phyloP scores from a whole-genome alignment of 2,329 filamentous ascomycete genomes.

The Coniochaeta ligniaria region DNA sequence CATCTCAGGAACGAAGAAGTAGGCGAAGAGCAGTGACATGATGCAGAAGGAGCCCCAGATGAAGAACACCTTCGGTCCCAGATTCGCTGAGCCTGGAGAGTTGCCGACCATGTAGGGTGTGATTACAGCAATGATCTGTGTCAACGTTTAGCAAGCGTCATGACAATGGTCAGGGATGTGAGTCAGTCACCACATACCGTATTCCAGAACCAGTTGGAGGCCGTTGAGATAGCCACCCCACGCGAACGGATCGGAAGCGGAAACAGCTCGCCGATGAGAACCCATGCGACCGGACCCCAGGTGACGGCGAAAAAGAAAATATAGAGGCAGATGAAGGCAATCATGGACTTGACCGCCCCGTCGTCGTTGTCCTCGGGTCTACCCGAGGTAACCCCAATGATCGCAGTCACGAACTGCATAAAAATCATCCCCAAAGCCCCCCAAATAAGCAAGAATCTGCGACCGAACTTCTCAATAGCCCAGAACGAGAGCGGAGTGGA shows the following conservation, averaged over 20 bases:
- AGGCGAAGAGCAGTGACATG: slow-evolving; percentile 16
- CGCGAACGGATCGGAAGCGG: slow-evolving; percentile 36
- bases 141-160: not conserved
- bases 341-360: slow-evolving; percentile 48
- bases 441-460: slow-evolving; percentile 55
- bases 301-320: slow-evolving; percentile 71
- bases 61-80: slow-evolving; percentile 27
- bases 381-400: slow-evolving; percentile 31
- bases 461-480: slow-evolving; percentile 57
- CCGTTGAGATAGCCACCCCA: slow-evolving; percentile 63
- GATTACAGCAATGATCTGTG: slow-evolving; percentile 43
- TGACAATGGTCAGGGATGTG: not conserved
- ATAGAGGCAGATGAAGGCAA: slow-evolving; percentile 61
- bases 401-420: slow-evolving; percentile 52
- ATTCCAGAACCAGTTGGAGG: slow-evolving; percentile 71
- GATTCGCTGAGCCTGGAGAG: slow-evolving; percentile 34
- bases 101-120: slow-evolving; percentile 61
- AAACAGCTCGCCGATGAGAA: slow-evolving; percentile 55
- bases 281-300: slow-evolving; percentile 53
- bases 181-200: slow-evolving; percentile 23
- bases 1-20: slow-evolving; percentile 22
- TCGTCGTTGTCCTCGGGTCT: slow-evolving; percentile 35
- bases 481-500: slow-evolving; percentile 58
- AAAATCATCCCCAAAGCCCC: slow-evolving; percentile 61
- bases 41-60: slow-evolving; percentile 19